Percentiles rank a stretch among this genome's conserved stretches.
These are phyloP conservation scores for Stentor coeruleus DNA, from an alignment of 73 alveolate species.

Conservation along the genomic window DNA sequence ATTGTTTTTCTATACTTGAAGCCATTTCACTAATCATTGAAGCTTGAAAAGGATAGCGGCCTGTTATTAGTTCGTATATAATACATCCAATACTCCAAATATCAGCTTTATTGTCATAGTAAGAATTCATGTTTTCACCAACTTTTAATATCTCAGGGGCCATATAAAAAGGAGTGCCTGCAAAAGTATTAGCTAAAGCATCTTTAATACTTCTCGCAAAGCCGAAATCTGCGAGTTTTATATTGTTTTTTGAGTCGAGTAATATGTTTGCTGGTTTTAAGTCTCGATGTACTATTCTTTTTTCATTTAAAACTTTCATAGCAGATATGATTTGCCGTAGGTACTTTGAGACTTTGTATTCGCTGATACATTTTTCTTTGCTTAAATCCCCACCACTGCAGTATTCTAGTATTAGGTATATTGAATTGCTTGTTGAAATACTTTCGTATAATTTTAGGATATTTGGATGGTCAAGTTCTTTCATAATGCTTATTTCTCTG, in stretches of 20 bases:
- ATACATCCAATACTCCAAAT: constrained; percentile 78
- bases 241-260: constrained; percentile 32
- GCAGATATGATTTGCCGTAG: too few relatives aligned
- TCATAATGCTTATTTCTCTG: constrained; percentile 16
- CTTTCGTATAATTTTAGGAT: constrained; percentile 29
- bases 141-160: constrained; percentile 66
- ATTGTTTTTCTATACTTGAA: too few relatives aligned
- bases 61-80: constrained; percentile 73
- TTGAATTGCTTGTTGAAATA: constrained; percentile 17
- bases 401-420: constrained; percentile 26
- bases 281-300: constrained; percentile 48
- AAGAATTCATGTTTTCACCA: too few relatives aligned
- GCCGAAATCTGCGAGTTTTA: constrained; percentile 42
- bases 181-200: constrained; percentile 35
- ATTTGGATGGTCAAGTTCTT: constrained; percentile 32
- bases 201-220: too few relatives aligned
- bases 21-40: too few relatives aligned
- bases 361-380: too few relatives aligned
- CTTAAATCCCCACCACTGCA: constrained; percentile 41
- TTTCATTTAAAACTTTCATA: too few relatives aligned
- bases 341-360: too few relatives aligned
- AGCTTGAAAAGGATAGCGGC: too few relatives aligned
- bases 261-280: constrained; percentile 42
- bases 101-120: constrained; percentile 65
- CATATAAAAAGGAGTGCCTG: constrained; percentile 77